Evolutionary conservation across 164 flowering plant genomes (phyloP).

Genomic region (Chimonanthus salicifolius): DNA sequence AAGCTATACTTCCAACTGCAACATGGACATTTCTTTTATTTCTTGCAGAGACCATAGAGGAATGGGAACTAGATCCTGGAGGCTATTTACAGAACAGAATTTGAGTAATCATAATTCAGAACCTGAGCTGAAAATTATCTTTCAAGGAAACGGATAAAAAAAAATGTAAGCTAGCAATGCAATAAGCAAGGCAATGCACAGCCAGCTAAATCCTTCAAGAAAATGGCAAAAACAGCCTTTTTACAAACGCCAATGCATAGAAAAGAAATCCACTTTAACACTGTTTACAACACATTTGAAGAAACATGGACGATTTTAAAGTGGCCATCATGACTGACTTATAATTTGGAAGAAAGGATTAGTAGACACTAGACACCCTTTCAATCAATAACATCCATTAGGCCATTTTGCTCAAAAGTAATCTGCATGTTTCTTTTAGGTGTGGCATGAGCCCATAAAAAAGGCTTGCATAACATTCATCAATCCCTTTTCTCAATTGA

Average conservation of each 20-base stretch:
- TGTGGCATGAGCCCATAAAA: no score
- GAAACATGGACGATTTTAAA: no score
- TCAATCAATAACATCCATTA: not conserved
- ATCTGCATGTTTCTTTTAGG: not conserved
- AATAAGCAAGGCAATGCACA: not conserved
- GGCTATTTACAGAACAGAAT: conserved; percentile 17
- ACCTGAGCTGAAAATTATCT: not conserved
- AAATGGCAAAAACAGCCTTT: no score
- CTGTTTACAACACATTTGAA: not conserved
- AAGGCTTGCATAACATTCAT: not conserved
- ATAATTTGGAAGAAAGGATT: no score
- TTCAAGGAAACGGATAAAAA: not conserved
- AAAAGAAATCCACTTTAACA: not conserved
- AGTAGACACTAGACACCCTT: no score
- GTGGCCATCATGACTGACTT: no score
- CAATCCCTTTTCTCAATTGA: not conserved
- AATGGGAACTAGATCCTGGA: conserved; percentile 15
- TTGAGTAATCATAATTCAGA: not conserved
- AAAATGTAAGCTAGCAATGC: not conserved
- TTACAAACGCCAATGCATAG: not conserved
- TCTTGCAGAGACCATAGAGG: conserved; percentile 9
- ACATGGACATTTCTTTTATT: conserved; percentile 22
- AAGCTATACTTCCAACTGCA: conserved; percentile 13
- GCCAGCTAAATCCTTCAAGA: not conserved
- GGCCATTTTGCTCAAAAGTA: not conserved